Percentiles rank a stretch among this genome's conserved stretches.
These are phyloP conservation scores for Termitomyces sp. DNA, from an alignment of 768 basidiomycete species.

Conservation along the genomic window DNA sequence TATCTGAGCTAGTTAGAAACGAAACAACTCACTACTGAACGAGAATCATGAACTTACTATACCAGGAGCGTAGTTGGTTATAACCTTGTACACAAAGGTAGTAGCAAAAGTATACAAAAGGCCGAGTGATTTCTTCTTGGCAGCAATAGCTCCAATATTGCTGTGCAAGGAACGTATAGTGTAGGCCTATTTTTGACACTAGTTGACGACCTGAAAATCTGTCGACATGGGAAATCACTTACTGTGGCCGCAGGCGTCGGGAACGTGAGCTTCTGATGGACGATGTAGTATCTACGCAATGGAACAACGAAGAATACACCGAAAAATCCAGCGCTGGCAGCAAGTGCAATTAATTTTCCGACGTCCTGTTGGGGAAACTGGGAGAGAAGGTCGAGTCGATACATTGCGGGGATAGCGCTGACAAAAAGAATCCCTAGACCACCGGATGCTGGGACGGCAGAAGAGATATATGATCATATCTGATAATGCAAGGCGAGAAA, in stretches of 20 bases:
- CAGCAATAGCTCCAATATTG: slow-evolving; percentile 42
- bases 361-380: slow-evolving; percentile 42
- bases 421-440: slow-evolving; percentile 57
- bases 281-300: slow-evolving; percentile 54
- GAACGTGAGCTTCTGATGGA: slow-evolving; percentile 58
- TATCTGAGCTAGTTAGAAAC: slow-evolving; percentile 20
- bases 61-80: slow-evolving; percentile 56
- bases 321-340: slow-evolving; percentile 49
- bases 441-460: slow-evolving; percentile 37
- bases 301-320: slow-evolving; percentile 66
- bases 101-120: slow-evolving; percentile 40
- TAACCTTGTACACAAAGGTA: slow-evolving; percentile 46
- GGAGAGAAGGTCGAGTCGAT: slow-evolving; percentile 44
- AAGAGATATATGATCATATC: slow-evolving; percentile 6
- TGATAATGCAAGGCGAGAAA: slow-evolving; percentile 2
- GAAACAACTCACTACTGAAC: neutral
- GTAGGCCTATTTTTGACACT: slow-evolving; percentile 34
- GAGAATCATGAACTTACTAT: slow-evolving; percentile 26
- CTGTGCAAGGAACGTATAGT: slow-evolving; percentile 58
- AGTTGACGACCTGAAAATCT: neutral
- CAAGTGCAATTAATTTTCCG: slow-evolving; percentile 51
- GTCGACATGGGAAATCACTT: slow-evolving; percentile 7
- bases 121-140: slow-evolving; percentile 50
- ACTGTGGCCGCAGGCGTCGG: slow-evolving; percentile 60
- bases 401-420: slow-evolving; percentile 55